Evolutionary conservation across 2,329 filamentous ascomycete genomes (phyloP).

Genomic region (Hymenoscyphus occultus): DNA sequence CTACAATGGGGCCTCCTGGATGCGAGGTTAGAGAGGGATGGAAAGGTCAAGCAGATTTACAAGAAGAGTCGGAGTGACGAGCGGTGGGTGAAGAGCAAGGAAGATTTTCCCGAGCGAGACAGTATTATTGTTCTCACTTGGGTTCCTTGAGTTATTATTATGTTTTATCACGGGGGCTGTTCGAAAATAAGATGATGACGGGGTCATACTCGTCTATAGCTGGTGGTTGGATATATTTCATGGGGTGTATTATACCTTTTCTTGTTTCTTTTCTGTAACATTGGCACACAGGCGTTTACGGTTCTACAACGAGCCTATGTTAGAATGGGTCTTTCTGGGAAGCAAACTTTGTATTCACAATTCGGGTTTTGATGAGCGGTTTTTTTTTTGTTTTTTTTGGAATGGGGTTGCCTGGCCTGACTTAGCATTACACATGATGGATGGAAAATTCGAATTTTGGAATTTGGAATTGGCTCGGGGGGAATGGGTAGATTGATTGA

Average conservation of each 20-base stretch:
- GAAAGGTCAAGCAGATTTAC: slow-evolving; percentile 53
- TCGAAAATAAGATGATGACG: background rate
- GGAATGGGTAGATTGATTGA: no score
- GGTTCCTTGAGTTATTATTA: slow-evolving; percentile 21
- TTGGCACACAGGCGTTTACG: no score
- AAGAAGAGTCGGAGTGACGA: slow-evolving; percentile 50
- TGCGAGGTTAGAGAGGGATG: slow-evolving; percentile 46
- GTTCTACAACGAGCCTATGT: no score
- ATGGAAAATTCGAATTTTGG: no score
- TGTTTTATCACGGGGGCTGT: background rate
- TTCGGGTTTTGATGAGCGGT: no score
- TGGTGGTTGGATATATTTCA: background rate
- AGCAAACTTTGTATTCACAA: no score
- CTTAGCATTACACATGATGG: no score
- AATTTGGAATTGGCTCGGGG: no score
- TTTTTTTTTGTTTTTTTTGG: no score
- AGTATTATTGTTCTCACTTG: slow-evolving; percentile 33
- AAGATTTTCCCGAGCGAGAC: slow-evolving; percentile 25
- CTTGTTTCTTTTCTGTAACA: no score
- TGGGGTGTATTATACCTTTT: background rate
- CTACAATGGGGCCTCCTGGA: slow-evolving; percentile 53
- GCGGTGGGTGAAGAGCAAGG: slow-evolving; percentile 44
- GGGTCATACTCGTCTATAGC: background rate
- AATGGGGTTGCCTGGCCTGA: no score
- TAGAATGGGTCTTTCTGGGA: no score